Percentiles rank a stretch among this genome's conserved stretches.
Evolutionary conservation across 305 asterid species (phyloP).

Genomic region (Rubia peregrina): DNA sequence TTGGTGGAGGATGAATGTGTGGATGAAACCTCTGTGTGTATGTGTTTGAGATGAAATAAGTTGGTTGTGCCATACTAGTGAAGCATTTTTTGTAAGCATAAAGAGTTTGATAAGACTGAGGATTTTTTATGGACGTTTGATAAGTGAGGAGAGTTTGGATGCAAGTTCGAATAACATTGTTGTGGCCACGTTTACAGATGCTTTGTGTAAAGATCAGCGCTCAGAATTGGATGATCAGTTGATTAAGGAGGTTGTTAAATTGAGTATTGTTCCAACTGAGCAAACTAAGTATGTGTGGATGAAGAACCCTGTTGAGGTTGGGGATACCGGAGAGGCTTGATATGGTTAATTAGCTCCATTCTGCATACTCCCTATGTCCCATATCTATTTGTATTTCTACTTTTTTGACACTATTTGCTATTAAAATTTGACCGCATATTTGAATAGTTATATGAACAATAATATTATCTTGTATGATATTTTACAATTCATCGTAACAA

Average conservation of each 20-base stretch:
- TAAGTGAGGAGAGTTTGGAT: slow-evolving; percentile 21
- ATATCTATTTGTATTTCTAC: too few species aligned
- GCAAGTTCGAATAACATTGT: slow-evolving; percentile 30
- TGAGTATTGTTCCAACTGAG: slow-evolving; percentile 39
- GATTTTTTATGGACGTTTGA: slow-evolving; percentile 39
- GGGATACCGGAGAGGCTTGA: slow-evolving; percentile 48
- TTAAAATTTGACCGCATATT: too few species aligned
- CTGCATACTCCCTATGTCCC: too few species aligned
- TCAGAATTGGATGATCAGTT: slow-evolving; percentile 48
- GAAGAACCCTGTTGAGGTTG: slow-evolving; percentile 42
- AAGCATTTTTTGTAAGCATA: slow-evolving; percentile 52
- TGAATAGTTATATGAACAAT: too few species aligned
- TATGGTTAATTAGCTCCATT: too few species aligned
- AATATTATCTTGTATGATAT: too few species aligned
- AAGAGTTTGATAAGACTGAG: slow-evolving; percentile 45
- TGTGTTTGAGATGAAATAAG: too few species aligned
- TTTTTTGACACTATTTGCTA: too few species aligned
- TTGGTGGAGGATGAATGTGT: too few species aligned
- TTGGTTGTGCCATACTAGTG: slow-evolving; percentile 42
- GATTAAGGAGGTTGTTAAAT: slow-evolving; percentile 40
- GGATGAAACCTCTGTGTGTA: too few species aligned
- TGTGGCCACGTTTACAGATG: slow-evolving; percentile 45
- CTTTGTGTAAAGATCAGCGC: slow-evolving; percentile 50
- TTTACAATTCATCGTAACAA: too few species aligned
- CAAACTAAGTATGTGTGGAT: slow-evolving; percentile 55